phyloP scores from a whole-genome alignment of 495 filamentous ascomycete genomes.

The Trichoderma parareesei region DNA sequence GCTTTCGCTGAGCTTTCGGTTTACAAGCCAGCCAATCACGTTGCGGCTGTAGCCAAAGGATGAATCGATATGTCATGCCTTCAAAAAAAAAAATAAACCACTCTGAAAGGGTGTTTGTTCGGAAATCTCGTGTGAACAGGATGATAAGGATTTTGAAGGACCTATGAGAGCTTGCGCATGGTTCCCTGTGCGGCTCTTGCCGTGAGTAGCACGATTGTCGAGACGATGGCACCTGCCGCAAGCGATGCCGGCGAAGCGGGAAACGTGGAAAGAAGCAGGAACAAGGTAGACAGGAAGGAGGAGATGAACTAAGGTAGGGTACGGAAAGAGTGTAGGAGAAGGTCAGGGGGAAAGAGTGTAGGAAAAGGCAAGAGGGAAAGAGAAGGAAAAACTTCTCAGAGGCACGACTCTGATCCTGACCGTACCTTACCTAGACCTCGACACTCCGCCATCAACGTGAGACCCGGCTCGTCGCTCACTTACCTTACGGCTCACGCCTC shows the following conservation, averaged over 20 bases:
- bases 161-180: neutral
- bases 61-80: neutral
- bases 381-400: neutral
- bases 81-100: too few species aligned
- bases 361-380: neutral
- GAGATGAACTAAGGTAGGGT: neutral
- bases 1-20: neutral
- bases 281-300: too few species aligned
- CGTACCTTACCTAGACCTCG: neutral
- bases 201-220: neutral
- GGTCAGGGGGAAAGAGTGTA: neutral
- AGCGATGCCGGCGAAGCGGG: neutral
- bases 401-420: neutral
- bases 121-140: too few species aligned
- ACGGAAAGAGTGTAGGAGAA: neutral
- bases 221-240: neutral
- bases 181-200: too few species aligned
- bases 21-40: neutral
- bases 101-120: too few species aligned
- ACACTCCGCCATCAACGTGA: neutral
- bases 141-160: too few species aligned
- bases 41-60: neutral
- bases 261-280: neutral
- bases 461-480: neutral
- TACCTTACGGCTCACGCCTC: neutral